phyloP scores from a whole-genome alignment of 2,329 filamentous ascomycete genomes.

The Epicoccum sorghinum region DNA sequence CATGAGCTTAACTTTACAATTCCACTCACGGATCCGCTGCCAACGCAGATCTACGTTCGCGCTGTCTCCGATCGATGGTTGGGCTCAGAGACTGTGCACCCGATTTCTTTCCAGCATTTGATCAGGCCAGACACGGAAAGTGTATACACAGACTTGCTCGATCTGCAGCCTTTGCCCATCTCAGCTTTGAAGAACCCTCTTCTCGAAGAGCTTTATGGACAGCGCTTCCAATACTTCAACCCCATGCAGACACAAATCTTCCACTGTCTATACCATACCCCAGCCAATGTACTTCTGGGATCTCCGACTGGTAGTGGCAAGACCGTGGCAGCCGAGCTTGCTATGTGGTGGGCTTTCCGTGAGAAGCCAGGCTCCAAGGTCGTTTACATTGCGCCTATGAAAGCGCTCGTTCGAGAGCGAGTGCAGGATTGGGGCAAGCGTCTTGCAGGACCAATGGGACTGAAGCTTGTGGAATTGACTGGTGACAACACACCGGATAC shows the following conservation, averaged over 20 bases:
- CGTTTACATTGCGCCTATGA: slow-evolving; percentile 99
- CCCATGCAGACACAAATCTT: slow-evolving; percentile 99
- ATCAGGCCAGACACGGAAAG: slow-evolving; percentile 98
- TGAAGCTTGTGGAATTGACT: slow-evolving; percentile 93
- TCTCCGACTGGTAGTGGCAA: slow-evolving; percentile 98
- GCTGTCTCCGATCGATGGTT: slow-evolving; percentile 96
- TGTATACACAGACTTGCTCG: slow-evolving; percentile 91
- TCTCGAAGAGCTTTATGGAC: slow-evolving; percentile 84
- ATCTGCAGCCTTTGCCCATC: slow-evolving; percentile 88
- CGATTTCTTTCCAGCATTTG: slow-evolving; percentile 96
- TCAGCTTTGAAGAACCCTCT: slow-evolving; percentile 84
- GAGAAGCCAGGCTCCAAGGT: slow-evolving; percentile 95
- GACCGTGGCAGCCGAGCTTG: slow-evolving; percentile 92
- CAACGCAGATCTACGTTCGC: slow-evolving; percentile 93
- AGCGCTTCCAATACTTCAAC: slow-evolving; percentile 96
- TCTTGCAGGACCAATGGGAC: slow-evolving; percentile 78
- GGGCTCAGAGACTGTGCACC: slow-evolving; percentile 92
- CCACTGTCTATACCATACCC: slow-evolving; percentile 91
- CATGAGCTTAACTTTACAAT: slow-evolving; percentile 99
- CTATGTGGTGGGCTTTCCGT: slow-evolving; percentile 99
- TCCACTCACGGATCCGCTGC: slow-evolving; percentile 87
- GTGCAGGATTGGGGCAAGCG: slow-evolving; percentile 93
- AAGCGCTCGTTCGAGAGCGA: slow-evolving; percentile 93
- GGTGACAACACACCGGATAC: slow-evolving; percentile 98
- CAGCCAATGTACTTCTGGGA: slow-evolving; percentile 89